phyloP scores from a whole-genome alignment of 805 yeast genomes.

The Millerozyma miso region DNA sequence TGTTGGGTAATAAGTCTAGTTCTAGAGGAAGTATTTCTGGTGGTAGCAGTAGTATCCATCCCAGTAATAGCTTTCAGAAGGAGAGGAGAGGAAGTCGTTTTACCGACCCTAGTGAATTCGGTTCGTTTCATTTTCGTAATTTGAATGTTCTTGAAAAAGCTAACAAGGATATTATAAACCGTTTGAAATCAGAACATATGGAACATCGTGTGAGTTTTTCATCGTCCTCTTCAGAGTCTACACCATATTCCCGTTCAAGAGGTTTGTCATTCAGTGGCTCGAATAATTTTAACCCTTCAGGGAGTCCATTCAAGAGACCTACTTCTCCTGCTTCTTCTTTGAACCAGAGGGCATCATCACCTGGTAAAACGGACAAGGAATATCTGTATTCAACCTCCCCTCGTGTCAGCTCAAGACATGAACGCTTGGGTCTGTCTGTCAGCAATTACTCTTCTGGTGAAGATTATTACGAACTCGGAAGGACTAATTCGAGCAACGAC shows the following conservation, averaged over 20 bases:
- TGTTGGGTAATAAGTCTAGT: constrained; percentile 2
- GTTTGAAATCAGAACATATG: constrained; percentile 79
- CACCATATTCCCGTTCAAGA: constrained; percentile 33
- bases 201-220: constrained; percentile 53
- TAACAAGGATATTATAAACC: constrained; percentile 84
- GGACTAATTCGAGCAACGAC: neutral
- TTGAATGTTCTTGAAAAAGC: constrained; percentile 88
- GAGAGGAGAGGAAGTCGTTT: constrained; percentile 73
- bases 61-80: constrained; percentile 30
- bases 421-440: constrained; percentile 27
- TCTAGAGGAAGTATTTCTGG: constrained; percentile 6
- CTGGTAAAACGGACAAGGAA: constrained; percentile 15
- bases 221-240: constrained; percentile 45
- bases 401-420: constrained; percentile 18
- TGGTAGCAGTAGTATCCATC: constrained; percentile 15
- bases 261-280: constrained; percentile 27
- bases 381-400: constrained; percentile 8
- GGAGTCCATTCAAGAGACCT: constrained; percentile 44
- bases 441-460: constrained; percentile 33
- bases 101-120: constrained; percentile 78
- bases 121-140: constrained; percentile 87
- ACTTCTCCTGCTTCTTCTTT: constrained; percentile 35
- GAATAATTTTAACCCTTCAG: constrained; percentile 11
- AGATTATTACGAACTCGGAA: constrained; percentile 8
- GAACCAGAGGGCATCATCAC: constrained; percentile 21